phyloP scores from a whole-genome alignment of 805 yeast species.

The Saccharomycopsis malanga region DNA sequence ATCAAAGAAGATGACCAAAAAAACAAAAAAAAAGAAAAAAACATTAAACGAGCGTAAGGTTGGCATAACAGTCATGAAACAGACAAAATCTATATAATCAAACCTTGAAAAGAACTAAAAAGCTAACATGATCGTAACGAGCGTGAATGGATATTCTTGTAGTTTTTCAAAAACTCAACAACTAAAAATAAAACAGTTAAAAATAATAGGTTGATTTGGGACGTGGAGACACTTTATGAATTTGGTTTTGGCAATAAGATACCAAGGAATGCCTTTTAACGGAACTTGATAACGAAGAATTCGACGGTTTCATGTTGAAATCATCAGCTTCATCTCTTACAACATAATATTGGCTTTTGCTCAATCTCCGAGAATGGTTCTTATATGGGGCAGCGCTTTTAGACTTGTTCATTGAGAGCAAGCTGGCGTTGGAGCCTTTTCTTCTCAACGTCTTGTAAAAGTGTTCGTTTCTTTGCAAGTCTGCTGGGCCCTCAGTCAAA shows the following conservation, averaged over 20 bases:
- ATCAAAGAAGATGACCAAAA: too few relatives aligned
- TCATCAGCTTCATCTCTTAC: neutral
- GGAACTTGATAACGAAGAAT: neutral
- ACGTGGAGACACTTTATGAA: constrained; percentile 4
- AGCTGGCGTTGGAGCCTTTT: constrained; percentile 9
- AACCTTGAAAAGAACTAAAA: too few relatives aligned
- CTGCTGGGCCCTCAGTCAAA: neutral
- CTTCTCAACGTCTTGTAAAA: constrained; percentile 13
- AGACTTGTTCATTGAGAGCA: constrained; percentile 16
- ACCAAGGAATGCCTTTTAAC: constrained; percentile 2
- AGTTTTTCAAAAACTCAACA: too few relatives aligned
- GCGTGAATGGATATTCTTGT: too few relatives aligned
- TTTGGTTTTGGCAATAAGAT: neutral
- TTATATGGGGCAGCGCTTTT: neutral
- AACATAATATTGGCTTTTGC: constrained; percentile 3
- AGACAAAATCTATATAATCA: too few relatives aligned
- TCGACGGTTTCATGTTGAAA: neutral
- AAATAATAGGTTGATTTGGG: neutral
- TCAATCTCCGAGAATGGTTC: neutral
- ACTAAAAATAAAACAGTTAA: too few relatives aligned
- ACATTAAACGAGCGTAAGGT: too few relatives aligned
- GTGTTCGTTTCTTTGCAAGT: constrained; percentile 5
- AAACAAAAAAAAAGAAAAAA: too few relatives aligned
- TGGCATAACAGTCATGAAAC: too few relatives aligned
- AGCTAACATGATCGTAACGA: too few relatives aligned